Evolutionary conservation across 768 basidiomycete species (phyloP), one percentile per base, ranked within the genome.

Genomic region (Tephrocybe sp.): DNA sequence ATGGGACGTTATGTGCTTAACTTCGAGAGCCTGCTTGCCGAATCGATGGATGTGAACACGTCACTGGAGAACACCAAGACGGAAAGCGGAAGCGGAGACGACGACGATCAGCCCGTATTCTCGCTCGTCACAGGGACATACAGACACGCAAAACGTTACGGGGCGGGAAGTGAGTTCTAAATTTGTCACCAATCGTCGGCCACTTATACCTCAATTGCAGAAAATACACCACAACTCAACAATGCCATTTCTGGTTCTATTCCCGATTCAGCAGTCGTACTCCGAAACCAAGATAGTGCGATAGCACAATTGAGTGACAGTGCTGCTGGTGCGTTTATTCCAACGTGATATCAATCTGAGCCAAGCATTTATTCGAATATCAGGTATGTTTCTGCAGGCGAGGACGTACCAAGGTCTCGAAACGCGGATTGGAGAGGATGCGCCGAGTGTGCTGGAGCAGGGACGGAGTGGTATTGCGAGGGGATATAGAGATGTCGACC

Each of bases 401-500:
- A 80, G 94, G 41, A 83, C 80, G 0, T 98, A 88, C 69, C 81
- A 78, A 37, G 96, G 96, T 1, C 73, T 98, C 21, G 95, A 98
- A 52, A 70, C 81, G 18, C 77, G 88, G 8, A 59, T 86, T 10
- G 93, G 91, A 0, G 74, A 89, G 65, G 91, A 96, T 61, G 79
- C 75, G 1, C 94, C 95, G 0, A 81, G 88, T 55, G 66, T 86
- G 34, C 67, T 98, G 52, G 92, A 97, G 69, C 90, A 96, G 66
- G 96, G 96, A 0, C 72, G 93, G 40, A 89, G 81, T 58, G 96
- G 96, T 4, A 87, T 96, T 40, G 93, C 96, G 33, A 79, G 87
- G 55, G 92, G 89, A 9, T 98, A 98, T 65, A 78, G 78, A 41
- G 86, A 89, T 53, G 78, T 78, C 55, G 68, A 70, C 28, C 53